phyloP scores from a whole-genome alignment of 257 asterid species.

The Fraxinus pennsylvanica region DNA sequence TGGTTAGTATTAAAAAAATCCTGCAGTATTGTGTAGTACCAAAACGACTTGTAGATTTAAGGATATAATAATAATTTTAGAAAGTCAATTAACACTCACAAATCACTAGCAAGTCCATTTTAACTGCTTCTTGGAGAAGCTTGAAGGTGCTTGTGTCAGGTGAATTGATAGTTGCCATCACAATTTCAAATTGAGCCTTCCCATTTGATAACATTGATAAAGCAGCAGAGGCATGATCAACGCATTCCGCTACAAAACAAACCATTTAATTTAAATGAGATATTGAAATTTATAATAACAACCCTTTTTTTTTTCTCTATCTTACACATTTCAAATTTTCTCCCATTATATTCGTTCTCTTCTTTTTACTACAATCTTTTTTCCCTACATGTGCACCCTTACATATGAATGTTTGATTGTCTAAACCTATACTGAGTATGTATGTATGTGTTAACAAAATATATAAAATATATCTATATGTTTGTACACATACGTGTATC shows the following conservation, averaged over 20 bases:
- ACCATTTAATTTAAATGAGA: background rate
- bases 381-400: too few relatives aligned
- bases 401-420: too few relatives aligned
- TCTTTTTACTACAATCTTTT: too few relatives aligned
- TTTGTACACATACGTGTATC: too few relatives aligned
- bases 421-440: too few relatives aligned
- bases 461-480: too few relatives aligned
- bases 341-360: too few relatives aligned
- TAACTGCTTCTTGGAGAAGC: constrained; percentile 1
- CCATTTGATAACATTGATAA: background rate
- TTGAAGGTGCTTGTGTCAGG: background rate
- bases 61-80: background rate
- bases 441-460: too few relatives aligned
- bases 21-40: background rate
- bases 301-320: too few relatives aligned
- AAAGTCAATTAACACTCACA: background rate
- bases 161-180: background rate
- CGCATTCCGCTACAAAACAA: background rate
- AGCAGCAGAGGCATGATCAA: constrained; percentile 2
- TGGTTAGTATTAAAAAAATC: too few relatives aligned
- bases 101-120: constrained; percentile 9
- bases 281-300: too few relatives aligned
- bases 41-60: background rate
- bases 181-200: background rate
- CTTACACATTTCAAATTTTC: too few relatives aligned